Percentiles rank a stretch among this genome's conserved stretches.
These are phyloP conservation scores for Iris pallida DNA, from an alignment of 116 monocot species.

Conservation along the genomic window DNA sequence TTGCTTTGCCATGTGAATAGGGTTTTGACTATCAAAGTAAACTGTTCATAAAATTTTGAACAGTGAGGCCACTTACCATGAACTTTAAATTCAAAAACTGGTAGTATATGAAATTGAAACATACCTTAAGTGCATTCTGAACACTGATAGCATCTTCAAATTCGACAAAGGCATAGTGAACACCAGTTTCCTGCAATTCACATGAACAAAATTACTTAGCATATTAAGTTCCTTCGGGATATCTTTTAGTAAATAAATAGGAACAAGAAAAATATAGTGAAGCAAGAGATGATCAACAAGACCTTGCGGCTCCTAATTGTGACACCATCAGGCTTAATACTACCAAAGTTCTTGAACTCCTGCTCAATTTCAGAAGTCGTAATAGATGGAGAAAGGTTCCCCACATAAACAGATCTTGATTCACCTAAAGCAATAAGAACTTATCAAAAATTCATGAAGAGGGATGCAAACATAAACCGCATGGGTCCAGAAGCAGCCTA, in stretches of 20 bases:
- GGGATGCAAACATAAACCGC: not conserved
- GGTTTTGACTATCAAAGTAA: no score
- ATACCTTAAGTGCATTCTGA: conserved; percentile 84
- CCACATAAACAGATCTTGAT: conserved; percentile 72
- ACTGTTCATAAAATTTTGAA: no score
- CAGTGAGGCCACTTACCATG: no score
- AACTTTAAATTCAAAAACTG: no score
- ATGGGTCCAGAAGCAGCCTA: not conserved
- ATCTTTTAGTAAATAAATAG: no score
- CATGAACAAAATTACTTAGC: not conserved
- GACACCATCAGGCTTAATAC: conserved; percentile 65
- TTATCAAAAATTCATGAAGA: not conserved
- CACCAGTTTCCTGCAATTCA: conserved; percentile 66
- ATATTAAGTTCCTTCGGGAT: no score
- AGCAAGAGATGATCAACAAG: not conserved
- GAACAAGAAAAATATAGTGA: not conserved
- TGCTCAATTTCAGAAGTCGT: conserved; percentile 57
- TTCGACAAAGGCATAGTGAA: conserved; percentile 84
- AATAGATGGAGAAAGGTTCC: conserved; percentile 59
- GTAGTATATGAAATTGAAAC: not conserved
- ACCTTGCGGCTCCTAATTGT: conserved; percentile 82
- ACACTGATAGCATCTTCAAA: conserved; percentile 73
- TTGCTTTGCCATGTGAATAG: no score
- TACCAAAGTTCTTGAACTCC: conserved; percentile 78
- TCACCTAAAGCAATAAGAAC: conserved; percentile 33